Base-by-base conservation (phyloP, 768 basidiomycete species). In the Paxillus involutus region DNA sequence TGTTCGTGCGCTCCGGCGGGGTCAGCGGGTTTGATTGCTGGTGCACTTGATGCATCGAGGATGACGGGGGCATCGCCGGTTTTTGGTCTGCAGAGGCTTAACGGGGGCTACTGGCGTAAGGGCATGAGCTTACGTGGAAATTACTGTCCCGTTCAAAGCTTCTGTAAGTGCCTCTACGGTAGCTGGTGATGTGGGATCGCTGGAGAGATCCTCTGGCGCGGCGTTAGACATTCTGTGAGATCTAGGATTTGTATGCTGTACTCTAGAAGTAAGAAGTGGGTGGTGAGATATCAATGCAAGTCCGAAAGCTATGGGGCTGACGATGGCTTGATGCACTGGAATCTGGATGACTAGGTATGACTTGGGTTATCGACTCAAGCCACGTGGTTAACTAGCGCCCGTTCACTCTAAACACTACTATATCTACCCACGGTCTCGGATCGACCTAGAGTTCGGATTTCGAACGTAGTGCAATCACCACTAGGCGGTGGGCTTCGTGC, bases 1-100 rank as follows among this genome's bases (percentile, higher is more conserved):
- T 98, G 95, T 16, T 80, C 84, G 49, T 80, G 77, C 0, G 67
- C 61, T 9, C 56, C 45, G 4, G 69, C 49, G 0, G 66, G 63
- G 43, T 68, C 59, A 11, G 62, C 69, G 24, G 74, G 71, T 44
- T 73, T 72, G 49, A 71, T 57, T 24, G 19, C 44, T 47, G 51
- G 44, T 46, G 76, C 79, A 48, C 77, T 73, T 6, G 65, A 59
- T 33, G 56, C 11, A 36, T 39, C 17, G 11, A 56, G 52, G 4
- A 35, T 47, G 10, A 59, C 21, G 8, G 47, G n/a, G 4, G 35
- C 19, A 35, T 55, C 44, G 35, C 57, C 48, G 8, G 49, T 52
- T 43, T 62, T 56, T 24, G 63, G 41, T 51, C 60, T 63, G 42
- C 42, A 42, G 56, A 50, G 4, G 48, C 47, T 58, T 13, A 52